These are phyloP conservation scores for Abrus precatorius DNA, from an alignment of 306 rosid species.

Conservation along the genomic window DNA sequence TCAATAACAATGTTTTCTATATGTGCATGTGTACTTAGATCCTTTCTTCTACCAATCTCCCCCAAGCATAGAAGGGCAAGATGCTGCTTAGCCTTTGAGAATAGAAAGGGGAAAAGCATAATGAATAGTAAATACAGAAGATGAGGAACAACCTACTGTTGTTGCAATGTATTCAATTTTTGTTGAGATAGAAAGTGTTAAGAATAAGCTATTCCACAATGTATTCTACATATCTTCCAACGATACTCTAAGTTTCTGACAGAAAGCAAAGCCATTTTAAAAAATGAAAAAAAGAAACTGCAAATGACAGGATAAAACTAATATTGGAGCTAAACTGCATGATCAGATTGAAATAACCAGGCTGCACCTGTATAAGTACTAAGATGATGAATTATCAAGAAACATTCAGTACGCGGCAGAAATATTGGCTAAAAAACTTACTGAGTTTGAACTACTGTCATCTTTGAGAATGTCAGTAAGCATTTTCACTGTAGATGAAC, in stretches of 20 bases:
- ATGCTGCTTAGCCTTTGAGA: slow-evolving; percentile 92
- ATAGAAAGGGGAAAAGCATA: slow-evolving; percentile 36
- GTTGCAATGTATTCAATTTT: background rate
- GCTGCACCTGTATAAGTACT: background rate
- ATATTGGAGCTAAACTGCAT: slow-evolving; percentile 1
- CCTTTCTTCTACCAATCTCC: slow-evolving; percentile 98
- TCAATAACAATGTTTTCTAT: slow-evolving; percentile 97
- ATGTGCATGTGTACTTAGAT: slow-evolving; percentile 83
- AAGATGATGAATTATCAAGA: slow-evolving; percentile 26
- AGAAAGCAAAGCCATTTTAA: slow-evolving; percentile 7
- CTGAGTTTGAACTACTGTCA: slow-evolving; percentile 84
- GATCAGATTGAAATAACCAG: slow-evolving; percentile 28
- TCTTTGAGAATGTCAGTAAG: slow-evolving; percentile 91
- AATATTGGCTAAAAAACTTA: slow-evolving; percentile 45
- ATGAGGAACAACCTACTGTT: slow-evolving; percentile 6
- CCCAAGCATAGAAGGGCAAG: slow-evolving; percentile 95
- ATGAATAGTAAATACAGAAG: slow-evolving; percentile 28
- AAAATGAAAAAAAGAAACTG: slow-evolving; percentile 6
- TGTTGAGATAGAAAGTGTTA: slow-evolving; percentile 3
- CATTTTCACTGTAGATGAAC: slow-evolving; percentile 91
- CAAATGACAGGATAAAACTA: slow-evolving; percentile 16
- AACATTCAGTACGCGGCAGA: slow-evolving; percentile 17
- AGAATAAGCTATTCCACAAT: background rate
- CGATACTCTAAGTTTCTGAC: background rate
- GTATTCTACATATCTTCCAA: slow-evolving; percentile 18